Conservation (phyloP, 495 filamentous ascomycete genomes). For the Hyaloscypha hepaticicola region DNA sequence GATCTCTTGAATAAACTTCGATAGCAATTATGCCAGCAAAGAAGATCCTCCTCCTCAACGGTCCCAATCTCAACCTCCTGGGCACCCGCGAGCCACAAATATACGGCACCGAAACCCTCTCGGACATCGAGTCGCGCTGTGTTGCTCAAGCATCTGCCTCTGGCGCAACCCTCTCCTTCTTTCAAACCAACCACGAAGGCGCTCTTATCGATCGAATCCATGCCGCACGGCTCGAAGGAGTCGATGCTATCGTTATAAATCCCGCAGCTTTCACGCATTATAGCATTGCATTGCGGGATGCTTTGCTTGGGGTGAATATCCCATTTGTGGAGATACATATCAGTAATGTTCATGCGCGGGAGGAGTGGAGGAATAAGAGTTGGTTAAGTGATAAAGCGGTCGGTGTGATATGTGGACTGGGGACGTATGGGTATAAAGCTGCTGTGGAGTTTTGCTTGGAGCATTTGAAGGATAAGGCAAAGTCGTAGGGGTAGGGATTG, state of each 20-base stretch:
- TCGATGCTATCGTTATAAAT: slow-evolving; percentile 68
- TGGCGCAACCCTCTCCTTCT: slow-evolving; percentile 45
- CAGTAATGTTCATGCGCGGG: slow-evolving; percentile 65
- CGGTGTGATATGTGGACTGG: slow-evolving; percentile 66
- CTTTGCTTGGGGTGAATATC: slow-evolving; percentile 59
- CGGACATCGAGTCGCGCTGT: slow-evolving; percentile 51
- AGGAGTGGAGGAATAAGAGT: slow-evolving; percentile 61
- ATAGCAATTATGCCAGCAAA: slow-evolving; percentile 36
- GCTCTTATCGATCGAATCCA: slow-evolving; percentile 62
- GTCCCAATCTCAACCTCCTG: slow-evolving; percentile 78
- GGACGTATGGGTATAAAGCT: slow-evolving; percentile 66
- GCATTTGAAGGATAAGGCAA: slow-evolving; percentile 42
- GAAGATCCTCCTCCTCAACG: slow-evolving; percentile 72
- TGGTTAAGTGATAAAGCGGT: slow-evolving; percentile 71
- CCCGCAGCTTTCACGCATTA: slow-evolving; percentile 69
- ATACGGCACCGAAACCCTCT: slow-evolving; percentile 64
- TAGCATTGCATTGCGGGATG: slow-evolving; percentile 65
- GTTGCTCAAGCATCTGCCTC: slow-evolving; percentile 43
- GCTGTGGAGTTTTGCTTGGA: slow-evolving; percentile 61
- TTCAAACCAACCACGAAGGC: slow-evolving; percentile 70
- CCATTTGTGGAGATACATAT: slow-evolving; percentile 74
- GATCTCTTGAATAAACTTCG: neutral
- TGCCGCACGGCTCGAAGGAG: slow-evolving; percentile 43
- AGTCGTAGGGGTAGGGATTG: slow-evolving; percentile 21
- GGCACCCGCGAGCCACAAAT: slow-evolving; percentile 70